Evolutionary conservation across 1,139 yeast species (phyloP), one percentile per base, ranked within the genome.

Genomic region (Petasospora fabianii): DNA sequence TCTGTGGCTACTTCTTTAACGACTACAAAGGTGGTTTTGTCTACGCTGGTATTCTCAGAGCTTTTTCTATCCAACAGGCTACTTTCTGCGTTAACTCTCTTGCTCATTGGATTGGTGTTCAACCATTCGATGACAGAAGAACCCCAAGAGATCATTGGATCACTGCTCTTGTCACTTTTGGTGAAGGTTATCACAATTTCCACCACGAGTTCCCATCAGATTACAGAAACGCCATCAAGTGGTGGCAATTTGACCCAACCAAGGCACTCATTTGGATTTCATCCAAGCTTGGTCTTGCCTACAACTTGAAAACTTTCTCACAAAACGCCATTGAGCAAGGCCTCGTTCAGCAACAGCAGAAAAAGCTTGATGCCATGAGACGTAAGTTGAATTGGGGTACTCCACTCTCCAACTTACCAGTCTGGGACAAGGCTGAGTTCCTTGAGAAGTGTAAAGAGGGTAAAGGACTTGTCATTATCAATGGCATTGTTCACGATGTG

Each of bases 151-250:
- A 92, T 67, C 96, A 92, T 66, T 80, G 81, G 56, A 64, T 92
- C 51, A 92, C 98, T 46, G 98, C 98, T 7, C 68, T 92, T 47
- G 96, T 86, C 44, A 92, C 98, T 11, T 84, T 92, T 56, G 98
- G 98, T 61, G 98, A 92, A 71, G 98, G 98, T 43, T 90, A 92
- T 77, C 98, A 92, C 69, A 92, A 92, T 71, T 92, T 92, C 82
- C 98, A 92, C 69, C 98, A 92, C 69, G 97, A 92, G 72, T 92
- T 90, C 77, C 98, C 98, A 52, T 80, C 95, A 34, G 98, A 92
- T 71, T 92, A 92, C 77, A 80, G 98, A 73, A 92, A 92, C 61
- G 98, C 98, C 33, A 77, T 92, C 62, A 85, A 80, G 66, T 92
- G 98, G 98, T 90, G 85, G 73, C 97, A 92, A 75, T 92, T 83